Conservation (phyloP, 1,139 yeast species). For the Sugiyamaella novakii region DNA sequence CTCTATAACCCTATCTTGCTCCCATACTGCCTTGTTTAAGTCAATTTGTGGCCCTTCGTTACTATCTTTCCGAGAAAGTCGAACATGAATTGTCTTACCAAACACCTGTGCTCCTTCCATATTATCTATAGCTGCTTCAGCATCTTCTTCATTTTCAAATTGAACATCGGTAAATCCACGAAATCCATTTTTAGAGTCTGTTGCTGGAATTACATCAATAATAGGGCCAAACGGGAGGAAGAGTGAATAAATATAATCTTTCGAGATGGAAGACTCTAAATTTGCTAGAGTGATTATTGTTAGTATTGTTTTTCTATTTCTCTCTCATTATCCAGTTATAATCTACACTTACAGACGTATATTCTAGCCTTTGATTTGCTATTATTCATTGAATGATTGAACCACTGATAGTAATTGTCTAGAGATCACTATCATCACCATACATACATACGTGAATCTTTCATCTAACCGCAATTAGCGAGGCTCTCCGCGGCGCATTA, state of each 20-base stretch:
- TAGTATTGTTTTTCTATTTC: too few relatives aligned
- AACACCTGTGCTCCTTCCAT: constrained; percentile 41
- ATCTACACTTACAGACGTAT: too few relatives aligned
- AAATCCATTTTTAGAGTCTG: constrained; percentile 20
- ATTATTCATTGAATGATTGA: too few relatives aligned
- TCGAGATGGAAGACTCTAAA: constrained; percentile 28
- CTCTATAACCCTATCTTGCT: constrained; percentile 17
- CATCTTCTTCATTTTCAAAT: constrained; percentile 40
- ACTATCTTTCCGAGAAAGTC: constrained; percentile 27
- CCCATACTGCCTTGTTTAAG: constrained; percentile 27
- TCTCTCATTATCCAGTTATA: too few relatives aligned
- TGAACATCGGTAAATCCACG: constrained; percentile 38
- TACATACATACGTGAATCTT: too few relatives aligned
- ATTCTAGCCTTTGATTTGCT: too few relatives aligned
- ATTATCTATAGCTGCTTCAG: constrained; percentile 43
- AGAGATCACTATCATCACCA: too few relatives aligned
- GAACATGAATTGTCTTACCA: constrained; percentile 37
- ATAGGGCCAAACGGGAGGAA: constrained; percentile 46
- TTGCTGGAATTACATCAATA: constrained; percentile 30
- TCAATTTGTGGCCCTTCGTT: constrained; percentile 20
- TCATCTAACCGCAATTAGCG: too few relatives aligned
- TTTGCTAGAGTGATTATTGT: constrained; percentile 27
- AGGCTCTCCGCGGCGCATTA: too few relatives aligned
- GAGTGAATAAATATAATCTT: constrained; percentile 31
- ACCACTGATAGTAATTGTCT: too few relatives aligned